A percentile compares a stretch with the other conserved stretches of the same genome.
Evolutionary conservation across 1,284 basidiomycete species (phyloP).

Genomic region (Irpex sp.): DNA sequence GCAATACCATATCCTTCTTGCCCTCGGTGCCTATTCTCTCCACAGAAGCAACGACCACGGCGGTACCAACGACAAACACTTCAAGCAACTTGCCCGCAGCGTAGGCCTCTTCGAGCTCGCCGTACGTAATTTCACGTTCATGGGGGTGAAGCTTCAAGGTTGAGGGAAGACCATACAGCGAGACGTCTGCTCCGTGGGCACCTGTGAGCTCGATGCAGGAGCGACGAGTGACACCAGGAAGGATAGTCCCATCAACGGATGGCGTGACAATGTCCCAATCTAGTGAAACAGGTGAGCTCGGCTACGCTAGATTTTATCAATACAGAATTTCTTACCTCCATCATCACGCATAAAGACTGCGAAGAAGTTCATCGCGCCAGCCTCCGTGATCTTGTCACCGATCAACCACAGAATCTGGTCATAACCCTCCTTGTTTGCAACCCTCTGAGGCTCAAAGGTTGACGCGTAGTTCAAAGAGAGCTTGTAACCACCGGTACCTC

Average conservation of each 20-base stretch:
- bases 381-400: slow-evolving; percentile 39
- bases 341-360: slow-evolving; percentile 45
- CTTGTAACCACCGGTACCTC: slow-evolving; percentile 69
- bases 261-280: slow-evolving; percentile 71
- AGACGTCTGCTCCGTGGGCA: slow-evolving; percentile 35
- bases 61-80: slow-evolving; percentile 73
- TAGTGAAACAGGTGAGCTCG: slow-evolving; percentile 18
- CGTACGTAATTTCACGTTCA: slow-evolving; percentile 63
- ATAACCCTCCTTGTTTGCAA: slow-evolving; percentile 67
- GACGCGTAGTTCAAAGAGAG: slow-evolving; percentile 72
- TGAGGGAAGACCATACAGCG: slow-evolving; percentile 38
- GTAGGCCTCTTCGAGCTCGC: slow-evolving; percentile 50
- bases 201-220: slow-evolving; percentile 63
- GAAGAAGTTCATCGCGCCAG: slow-evolving; percentile 66
- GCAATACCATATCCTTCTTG: slow-evolving; percentile 44
- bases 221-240: slow-evolving; percentile 88
- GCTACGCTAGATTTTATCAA: background rate
- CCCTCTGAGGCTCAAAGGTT: slow-evolving; percentile 59
- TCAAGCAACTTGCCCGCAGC: slow-evolving; percentile 57
- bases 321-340: slow-evolving; percentile 33
- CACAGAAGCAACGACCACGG: slow-evolving; percentile 59
- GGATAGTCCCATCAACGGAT: slow-evolving; percentile 82
- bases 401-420: slow-evolving; percentile 63
- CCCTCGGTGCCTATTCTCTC: slow-evolving; percentile 52
- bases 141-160: slow-evolving; percentile 43